Evolutionary conservation across 1,284 basidiomycete species (phyloP).

Genomic region (Pseudozyma thailandica): DNA sequence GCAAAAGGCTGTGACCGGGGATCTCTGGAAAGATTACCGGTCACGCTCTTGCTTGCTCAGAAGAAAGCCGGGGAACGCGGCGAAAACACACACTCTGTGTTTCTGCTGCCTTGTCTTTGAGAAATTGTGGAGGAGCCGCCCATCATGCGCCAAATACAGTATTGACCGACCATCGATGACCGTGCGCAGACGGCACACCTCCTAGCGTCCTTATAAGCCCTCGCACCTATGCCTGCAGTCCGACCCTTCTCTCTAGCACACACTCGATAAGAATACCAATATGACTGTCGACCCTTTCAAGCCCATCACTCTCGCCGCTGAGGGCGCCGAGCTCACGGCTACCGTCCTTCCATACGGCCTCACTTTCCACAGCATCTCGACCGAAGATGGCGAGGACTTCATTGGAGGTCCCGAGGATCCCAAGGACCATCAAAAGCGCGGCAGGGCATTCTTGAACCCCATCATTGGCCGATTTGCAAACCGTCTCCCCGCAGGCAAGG

Average conservation of each 20-base stretch:
- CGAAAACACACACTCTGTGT: neutral
- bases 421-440: slow-evolving; percentile 38
- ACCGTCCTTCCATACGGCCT: slow-evolving; percentile 60
- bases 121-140: slow-evolving; percentile 10
- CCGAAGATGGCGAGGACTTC: slow-evolving; percentile 49
- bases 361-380: slow-evolving; percentile 55
- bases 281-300: slow-evolving; percentile 54
- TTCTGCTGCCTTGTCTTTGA: neutral
- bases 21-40: slow-evolving; percentile 30
- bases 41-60: slow-evolving; percentile 3
- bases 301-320: slow-evolving; percentile 40
- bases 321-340: slow-evolving; percentile 33
- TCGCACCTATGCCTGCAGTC: no score
- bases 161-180: slow-evolving; percentile 7
- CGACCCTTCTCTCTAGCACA: no score
- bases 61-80: slow-evolving; percentile 37
- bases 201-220: neutral
- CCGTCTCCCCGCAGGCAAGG: slow-evolving; percentile 56
- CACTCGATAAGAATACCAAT: neutral
- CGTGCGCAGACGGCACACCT: neutral
- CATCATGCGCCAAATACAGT: neutral
- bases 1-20: slow-evolving; percentile 20
- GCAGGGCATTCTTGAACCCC: slow-evolving; percentile 59
- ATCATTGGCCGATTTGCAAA: slow-evolving; percentile 64
- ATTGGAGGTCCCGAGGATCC: slow-evolving; percentile 61